These are phyloP conservation scores for Podaxis sp. DNA, from an alignment of 768 basidiomycete genomes.

Conservation along the genomic window DNA sequence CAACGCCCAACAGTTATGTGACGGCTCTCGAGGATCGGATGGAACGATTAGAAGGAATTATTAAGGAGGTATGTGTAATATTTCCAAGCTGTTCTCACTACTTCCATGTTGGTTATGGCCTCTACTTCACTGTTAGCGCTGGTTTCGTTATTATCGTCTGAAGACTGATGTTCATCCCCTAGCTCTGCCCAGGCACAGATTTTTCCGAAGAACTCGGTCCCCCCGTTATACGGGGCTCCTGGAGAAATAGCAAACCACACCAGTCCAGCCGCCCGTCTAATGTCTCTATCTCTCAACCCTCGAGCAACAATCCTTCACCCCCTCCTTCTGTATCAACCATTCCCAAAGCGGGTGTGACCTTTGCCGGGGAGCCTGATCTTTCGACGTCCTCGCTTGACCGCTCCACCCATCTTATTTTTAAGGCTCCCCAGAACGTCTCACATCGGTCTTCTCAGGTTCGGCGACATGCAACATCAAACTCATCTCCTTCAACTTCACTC, in stretches of 20 bases:
- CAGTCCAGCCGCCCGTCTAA: slow-evolving; percentile 7
- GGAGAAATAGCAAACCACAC: slow-evolving; percentile 38
- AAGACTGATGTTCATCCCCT: slow-evolving; percentile 11
- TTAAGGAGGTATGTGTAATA: slow-evolving; percentile 40
- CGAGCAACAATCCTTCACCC: slow-evolving; percentile 9
- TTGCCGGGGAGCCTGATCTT: neutral
- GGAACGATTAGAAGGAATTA: slow-evolving; percentile 52
- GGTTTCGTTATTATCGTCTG: slow-evolving; percentile 2
- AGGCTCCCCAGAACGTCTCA: slow-evolving; percentile 16
- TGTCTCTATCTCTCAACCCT: slow-evolving; percentile 13
- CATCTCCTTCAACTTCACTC: slow-evolving; percentile 16
- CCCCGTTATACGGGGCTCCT: slow-evolving; percentile 60
- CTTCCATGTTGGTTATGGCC: neutral
- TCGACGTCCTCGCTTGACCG: slow-evolving; percentile 15
- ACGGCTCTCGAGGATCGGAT: slow-evolving; percentile 57
- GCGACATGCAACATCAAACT: slow-evolving; percentile 10
- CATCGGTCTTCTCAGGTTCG: neutral
- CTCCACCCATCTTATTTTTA: slow-evolving; percentile 31
- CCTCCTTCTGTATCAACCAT: slow-evolving; percentile 17
- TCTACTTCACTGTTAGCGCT: neutral
- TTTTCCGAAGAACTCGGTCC: slow-evolving; percentile 64
- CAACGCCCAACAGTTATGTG: slow-evolving; percentile 42
- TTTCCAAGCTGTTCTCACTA: neutral
- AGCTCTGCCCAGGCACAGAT: slow-evolving; percentile 64
- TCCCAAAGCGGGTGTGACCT: neutral